Evolutionary conservation across 345 rosid species (phyloP), one percentile per base, ranked within the genome.

Genomic region (Noccaea bulbosa): DNA sequence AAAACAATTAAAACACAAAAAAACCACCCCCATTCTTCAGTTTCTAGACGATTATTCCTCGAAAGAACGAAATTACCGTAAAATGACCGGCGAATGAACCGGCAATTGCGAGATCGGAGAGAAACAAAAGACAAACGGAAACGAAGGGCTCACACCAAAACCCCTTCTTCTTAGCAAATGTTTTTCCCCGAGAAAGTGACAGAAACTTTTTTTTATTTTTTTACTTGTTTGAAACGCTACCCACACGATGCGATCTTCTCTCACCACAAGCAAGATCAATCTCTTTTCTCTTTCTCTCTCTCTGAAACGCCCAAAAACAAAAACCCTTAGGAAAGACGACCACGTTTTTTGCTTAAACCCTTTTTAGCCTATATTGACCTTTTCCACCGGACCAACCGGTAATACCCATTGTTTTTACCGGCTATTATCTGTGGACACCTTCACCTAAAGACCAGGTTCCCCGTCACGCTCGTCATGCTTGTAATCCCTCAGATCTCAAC

Each of bases 321-420:
- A 75, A 75, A 68, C 73, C 78, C 88, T 84, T 85, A 65, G 68
- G 73, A 79, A 80, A 73, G 82, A 78, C 79, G 84, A 83, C 83
- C 80, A 78, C 75, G 66, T 70, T 57, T 57, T 69, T 70, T 39
- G 72, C 85, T 82, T 82, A 83, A 87, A 85, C 92, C 87, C 89
- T 83, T 73, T 69, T 48, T 22, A 27, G 37, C 22, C 69, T 65
- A 72, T 73, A 73, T 77, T 53, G 85, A 85, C 85, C 77, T 66
- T 48, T 14, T 37, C 37, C n/a, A 87, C 89, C 81, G 80, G 74
- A 37, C 55, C 60, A 51, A 71, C 73, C 85, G 84, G 86, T 82
- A 40, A 46, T 11, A 35, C 10, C 69, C 37, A 10, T 43, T 14
- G 10, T 38, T 10, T 11, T 46, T 17, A 87, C 89, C 62, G 85